Percentiles rank a stretch among this genome's conserved stretches.
Evolutionary conservation across 2,329 filamentous ascomycete species (phyloP).

Genomic region (Apiospora marii): DNA sequence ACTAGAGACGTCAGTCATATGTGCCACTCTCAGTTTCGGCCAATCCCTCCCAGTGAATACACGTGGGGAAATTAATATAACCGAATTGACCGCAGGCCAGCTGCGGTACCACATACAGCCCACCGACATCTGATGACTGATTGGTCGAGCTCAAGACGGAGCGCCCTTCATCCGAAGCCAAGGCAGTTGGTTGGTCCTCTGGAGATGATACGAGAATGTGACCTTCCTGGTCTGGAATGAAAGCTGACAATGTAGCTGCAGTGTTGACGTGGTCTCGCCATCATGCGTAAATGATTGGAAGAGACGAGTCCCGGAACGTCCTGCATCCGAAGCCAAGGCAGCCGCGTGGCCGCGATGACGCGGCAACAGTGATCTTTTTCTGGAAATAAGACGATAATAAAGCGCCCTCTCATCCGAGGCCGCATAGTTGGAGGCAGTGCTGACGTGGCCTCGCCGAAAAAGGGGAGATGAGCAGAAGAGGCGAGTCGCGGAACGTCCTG

Average conservation of each 20-base stretch:
- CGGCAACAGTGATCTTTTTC: background rate
- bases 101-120: background rate
- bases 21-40: background rate
- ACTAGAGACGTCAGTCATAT: background rate
- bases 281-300: too few species aligned
- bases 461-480: background rate
- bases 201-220: background rate
- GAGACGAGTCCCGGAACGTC: background rate
- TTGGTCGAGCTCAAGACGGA: background rate
- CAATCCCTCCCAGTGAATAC: background rate
- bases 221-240: conserved; percentile 2
- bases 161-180: background rate
- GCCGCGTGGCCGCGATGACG: conserved; percentile 1
- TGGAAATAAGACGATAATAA: conserved; percentile 14
- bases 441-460: background rate
- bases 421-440: background rate
- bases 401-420: background rate
- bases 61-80: background rate
- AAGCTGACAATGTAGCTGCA: background rate
- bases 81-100: background rate
- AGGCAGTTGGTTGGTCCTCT: background rate
- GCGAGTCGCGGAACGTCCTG: background rate
- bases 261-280: background rate
- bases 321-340: background rate
- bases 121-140: background rate